Evolutionary conservation across 768 basidiomycete species (phyloP), one percentile per base, ranked within the genome.

Genomic region (Rhizopogon sp.): DNA sequence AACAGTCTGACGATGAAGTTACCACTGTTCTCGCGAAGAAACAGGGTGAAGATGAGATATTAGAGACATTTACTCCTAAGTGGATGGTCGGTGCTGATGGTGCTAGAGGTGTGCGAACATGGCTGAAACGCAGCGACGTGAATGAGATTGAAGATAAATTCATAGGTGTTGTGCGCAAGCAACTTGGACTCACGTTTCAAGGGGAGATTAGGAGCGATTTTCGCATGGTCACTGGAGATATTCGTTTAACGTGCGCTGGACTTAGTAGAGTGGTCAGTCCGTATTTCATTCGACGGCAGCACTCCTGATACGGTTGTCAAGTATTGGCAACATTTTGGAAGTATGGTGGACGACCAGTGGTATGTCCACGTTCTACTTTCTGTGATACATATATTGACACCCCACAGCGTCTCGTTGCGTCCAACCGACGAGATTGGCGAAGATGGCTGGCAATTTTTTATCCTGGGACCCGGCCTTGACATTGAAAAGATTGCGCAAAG

Each of bases 291-390:
- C 42, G 4, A 39, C 20, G 5, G 25, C 16, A 35, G 9, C 28
- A 29, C n/a, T 8, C 42, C 11, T n/a, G 9, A 20, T 16, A 6
- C 5, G 16, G 6, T 3, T 33, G 25, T 5, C 35, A 11, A 79
- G 77, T 64, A 70, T 52, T 78, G 76, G 77, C 77, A 78, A 56
- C 74, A 74, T 63, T 79, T 77, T 76, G 76, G 78, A 1, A 72
- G 75, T 42, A 59, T 7, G 28, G 17, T 6, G 28, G 17, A 25
- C 14, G 13, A 6, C 8, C 10, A 5, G n/a, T 29, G 0, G 20
- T 33, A 45, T 33, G 25, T 33, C 13, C 51, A 2, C 6, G 41
- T 50, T 13, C 20, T 49, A 43, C 7, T 20, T 6, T 46, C 50
- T 7, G 31, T 8, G 31, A 31, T 31, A 25, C 9, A 31, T 28